Conservation (phyloP, 2,329 filamentous ascomycete species). For the Trichoderma atrobrunneum region DNA sequence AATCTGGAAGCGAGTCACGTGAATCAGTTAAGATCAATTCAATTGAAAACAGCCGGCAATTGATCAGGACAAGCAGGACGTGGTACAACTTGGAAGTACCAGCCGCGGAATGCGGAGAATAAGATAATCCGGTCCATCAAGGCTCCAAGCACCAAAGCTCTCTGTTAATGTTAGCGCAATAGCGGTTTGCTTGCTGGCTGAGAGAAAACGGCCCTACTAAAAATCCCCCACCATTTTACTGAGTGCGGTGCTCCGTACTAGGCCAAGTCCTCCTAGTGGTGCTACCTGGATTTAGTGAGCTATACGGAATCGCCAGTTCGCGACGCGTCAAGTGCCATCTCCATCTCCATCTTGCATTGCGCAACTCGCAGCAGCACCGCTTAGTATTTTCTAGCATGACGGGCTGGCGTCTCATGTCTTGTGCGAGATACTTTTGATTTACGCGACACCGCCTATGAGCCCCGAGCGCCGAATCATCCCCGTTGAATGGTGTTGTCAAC, state of each 20-base stretch:
- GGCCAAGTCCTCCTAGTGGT: background rate
- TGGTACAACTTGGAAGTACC: background rate
- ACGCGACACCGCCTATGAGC: conserved; percentile 14
- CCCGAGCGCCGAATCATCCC: background rate
- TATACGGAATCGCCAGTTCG: conserved; percentile 8
- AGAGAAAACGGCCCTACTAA: background rate
- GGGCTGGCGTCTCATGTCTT: background rate
- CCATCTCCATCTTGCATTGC: conserved; percentile 1
- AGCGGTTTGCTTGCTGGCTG: background rate
- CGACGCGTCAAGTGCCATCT: conserved; percentile 15
- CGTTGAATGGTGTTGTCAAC: conserved; percentile 12
- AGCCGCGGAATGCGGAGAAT: background rate
- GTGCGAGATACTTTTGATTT: background rate
- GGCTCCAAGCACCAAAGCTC: background rate
- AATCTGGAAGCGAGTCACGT: background rate
- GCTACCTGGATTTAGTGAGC: conserved; percentile 1
- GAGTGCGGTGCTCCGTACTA: background rate
- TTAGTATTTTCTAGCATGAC: conserved; percentile 7
- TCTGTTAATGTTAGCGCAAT: background rate
- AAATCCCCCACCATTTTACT: background rate
- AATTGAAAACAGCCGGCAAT: background rate
- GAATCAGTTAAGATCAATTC: background rate
- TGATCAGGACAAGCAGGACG: background rate
- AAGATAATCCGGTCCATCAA: background rate
- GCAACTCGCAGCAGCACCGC: conserved; percentile 7